Percentiles rank a stretch among this genome's conserved stretches.
These are phyloP conservation scores for Geum urbanum DNA, from an alignment of 306 rosid genomes.

Conservation along the genomic window DNA sequence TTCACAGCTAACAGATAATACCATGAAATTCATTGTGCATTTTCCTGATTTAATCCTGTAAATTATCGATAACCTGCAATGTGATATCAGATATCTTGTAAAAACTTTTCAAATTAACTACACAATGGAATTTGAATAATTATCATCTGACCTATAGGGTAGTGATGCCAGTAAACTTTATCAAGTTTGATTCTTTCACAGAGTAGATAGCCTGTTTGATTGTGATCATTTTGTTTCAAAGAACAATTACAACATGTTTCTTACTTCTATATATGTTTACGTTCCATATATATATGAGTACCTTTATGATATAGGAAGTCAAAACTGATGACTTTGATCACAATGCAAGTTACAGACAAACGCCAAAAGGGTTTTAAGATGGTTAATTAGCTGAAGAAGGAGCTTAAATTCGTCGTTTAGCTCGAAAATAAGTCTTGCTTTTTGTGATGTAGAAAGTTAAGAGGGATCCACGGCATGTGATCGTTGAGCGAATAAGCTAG, in stretches of 20 bases:
- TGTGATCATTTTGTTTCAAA: background rate
- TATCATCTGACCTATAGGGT: background rate
- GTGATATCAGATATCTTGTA: too few relatives aligned
- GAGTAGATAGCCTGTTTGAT: conserved; percentile 7
- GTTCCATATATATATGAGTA: background rate
- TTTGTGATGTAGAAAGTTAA: conserved; percentile 32
- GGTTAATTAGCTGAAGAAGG: conserved; percentile 10
- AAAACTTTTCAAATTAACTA: background rate
- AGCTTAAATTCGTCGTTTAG: conserved; percentile 22
- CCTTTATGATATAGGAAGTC: background rate
- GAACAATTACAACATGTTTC: background rate
- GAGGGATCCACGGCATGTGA: conserved; percentile 43
- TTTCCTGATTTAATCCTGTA: too few relatives aligned
- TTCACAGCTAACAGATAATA: too few relatives aligned
- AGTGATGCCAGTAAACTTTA: conserved; percentile 11
- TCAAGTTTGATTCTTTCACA: conserved; percentile 8
- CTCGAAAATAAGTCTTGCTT: conserved; percentile 15
- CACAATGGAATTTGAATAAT: background rate
- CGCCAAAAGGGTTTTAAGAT: background rate
- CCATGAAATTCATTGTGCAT: too few relatives aligned
- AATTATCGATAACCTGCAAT: too few relatives aligned
- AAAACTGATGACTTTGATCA: conserved; percentile 6
- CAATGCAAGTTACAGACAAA: background rate
- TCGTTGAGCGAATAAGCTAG: background rate
- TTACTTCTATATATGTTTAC: conserved; percentile 2